Percentiles rank a stretch among this genome's conserved stretches.
Conservation (phyloP, 164 flowering plant genomes). For the Dillenia suffruticosa region DNA sequence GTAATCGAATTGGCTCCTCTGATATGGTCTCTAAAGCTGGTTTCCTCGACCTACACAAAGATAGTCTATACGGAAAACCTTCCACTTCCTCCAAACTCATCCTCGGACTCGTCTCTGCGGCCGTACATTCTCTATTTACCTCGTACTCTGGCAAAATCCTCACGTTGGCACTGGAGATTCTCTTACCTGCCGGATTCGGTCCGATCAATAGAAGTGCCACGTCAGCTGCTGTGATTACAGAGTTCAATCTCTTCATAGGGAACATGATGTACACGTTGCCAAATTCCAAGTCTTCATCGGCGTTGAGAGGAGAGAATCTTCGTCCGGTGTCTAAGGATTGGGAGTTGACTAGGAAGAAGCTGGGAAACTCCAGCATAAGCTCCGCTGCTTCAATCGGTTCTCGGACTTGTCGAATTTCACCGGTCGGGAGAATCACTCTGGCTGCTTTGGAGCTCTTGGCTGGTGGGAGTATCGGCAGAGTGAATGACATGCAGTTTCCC, state of each 20-base stretch:
- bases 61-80: slow-evolving; percentile 36
- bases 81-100: slow-evolving; percentile 44
- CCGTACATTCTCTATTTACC: not conserved
- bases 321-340: slow-evolving; percentile 37
- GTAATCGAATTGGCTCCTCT: slow-evolving; percentile 34
- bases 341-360: slow-evolving; percentile 34
- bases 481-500: slow-evolving; percentile 52
- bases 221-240: slow-evolving; percentile 39
- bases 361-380: slow-evolving; percentile 54
- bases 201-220: slow-evolving; percentile 41
- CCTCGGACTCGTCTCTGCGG: slow-evolving; percentile 3
- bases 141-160: slow-evolving; percentile 31
- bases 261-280: slow-evolving; percentile 50
- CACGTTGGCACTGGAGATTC: slow-evolving; percentile 22
- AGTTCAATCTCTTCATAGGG: slow-evolving; percentile 47
- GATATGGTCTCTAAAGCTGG: slow-evolving; percentile 58
- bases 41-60: slow-evolving; percentile 44
- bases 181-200: slow-evolving; percentile 35
- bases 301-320: slow-evolving; percentile 46
- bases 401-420: slow-evolving; percentile 39
- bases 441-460: slow-evolving; percentile 23
- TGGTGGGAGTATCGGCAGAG: slow-evolving; percentile 12
- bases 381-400: slow-evolving; percentile 47
- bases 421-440: slow-evolving; percentile 43
- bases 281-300: slow-evolving; percentile 56